These are phyloP conservation scores for Salpingoeca rosetta DNA, from an alignment of 78 protist species.

Conservation along the genomic window DNA sequence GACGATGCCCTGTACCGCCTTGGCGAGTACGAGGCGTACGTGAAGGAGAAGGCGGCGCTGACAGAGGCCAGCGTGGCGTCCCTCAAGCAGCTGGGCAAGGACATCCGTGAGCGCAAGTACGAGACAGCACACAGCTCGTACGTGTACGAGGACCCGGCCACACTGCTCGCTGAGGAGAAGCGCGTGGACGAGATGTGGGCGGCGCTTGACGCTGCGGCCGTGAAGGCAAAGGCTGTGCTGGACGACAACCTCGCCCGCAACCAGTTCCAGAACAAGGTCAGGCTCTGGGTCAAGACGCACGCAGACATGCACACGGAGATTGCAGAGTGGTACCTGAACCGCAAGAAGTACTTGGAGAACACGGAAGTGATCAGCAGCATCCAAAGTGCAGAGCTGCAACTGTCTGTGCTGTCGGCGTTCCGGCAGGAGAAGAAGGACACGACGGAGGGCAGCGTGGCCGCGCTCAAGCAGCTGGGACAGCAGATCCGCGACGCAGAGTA, in stretches of 20 bases:
- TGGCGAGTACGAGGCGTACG: neutral
- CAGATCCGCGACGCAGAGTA: neutral
- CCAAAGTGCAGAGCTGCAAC: neutral
- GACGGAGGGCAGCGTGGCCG: neutral
- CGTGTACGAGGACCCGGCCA: neutral
- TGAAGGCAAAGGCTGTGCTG: neutral
- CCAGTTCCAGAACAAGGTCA: neutral
- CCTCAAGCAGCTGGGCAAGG: neutral
- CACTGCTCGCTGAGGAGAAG: neutral
- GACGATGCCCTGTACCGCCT: neutral
- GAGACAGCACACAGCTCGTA: neutral
- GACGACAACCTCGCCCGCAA: neutral
- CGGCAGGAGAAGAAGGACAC: neutral
- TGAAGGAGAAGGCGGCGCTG: neutral
- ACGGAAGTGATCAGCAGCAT: neutral
- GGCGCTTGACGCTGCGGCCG: neutral
- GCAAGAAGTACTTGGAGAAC: neutral
- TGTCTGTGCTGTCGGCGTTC: neutral
- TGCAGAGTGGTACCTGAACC: neutral
- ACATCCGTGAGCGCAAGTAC: neutral
- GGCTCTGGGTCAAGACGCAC: neutral
- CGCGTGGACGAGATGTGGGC: neutral
- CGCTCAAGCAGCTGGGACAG: neutral
- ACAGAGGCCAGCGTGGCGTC: neutral
- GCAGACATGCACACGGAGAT: neutral